Evolutionary conservation across 129 eudicot genomes (phyloP).

Genomic region (Rutidosis leptorrhynchoides): DNA sequence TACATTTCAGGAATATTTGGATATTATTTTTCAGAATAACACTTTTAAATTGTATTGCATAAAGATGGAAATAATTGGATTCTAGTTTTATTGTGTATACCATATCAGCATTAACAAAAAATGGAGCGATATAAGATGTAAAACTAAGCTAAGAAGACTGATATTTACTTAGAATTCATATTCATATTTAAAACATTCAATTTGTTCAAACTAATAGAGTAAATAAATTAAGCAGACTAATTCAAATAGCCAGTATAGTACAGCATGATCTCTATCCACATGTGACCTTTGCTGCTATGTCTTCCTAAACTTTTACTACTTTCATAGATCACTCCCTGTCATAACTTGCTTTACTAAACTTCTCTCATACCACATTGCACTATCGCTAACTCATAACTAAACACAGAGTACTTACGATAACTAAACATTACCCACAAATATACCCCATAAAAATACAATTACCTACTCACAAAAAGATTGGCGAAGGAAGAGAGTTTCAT

Average conservation of each 20-base stretch:
- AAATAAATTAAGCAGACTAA: too few relatives aligned
- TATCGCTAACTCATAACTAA: too few relatives aligned
- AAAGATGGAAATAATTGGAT: conserved; percentile 7
- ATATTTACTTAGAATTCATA: background rate
- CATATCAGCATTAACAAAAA: background rate
- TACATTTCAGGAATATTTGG: conserved; percentile 9
- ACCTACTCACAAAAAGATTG: too few relatives aligned
- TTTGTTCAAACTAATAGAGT: background rate
- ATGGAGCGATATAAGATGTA: background rate
- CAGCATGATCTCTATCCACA: background rate
- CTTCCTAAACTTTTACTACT: too few relatives aligned
- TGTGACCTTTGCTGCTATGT: too few relatives aligned
- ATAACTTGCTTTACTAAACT: too few relatives aligned
- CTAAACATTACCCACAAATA: too few relatives aligned
- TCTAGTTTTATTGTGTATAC: conserved; percentile 13
- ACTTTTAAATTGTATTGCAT: background rate
- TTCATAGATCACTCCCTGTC: too few relatives aligned
- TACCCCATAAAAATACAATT: too few relatives aligned
- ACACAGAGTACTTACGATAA: too few relatives aligned
- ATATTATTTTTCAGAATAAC: conserved; percentile 14
- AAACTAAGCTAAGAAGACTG: background rate
- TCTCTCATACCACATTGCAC: too few relatives aligned
- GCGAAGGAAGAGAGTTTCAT: too few relatives aligned
- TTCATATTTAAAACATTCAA: background rate
- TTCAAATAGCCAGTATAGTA: background rate